Percentiles rank a stretch among this genome's conserved stretches.
These are phyloP conservation scores for Kingdonia uniflora DNA, from an alignment of 164 flowering plant genomes.

Conservation along the genomic window DNA sequence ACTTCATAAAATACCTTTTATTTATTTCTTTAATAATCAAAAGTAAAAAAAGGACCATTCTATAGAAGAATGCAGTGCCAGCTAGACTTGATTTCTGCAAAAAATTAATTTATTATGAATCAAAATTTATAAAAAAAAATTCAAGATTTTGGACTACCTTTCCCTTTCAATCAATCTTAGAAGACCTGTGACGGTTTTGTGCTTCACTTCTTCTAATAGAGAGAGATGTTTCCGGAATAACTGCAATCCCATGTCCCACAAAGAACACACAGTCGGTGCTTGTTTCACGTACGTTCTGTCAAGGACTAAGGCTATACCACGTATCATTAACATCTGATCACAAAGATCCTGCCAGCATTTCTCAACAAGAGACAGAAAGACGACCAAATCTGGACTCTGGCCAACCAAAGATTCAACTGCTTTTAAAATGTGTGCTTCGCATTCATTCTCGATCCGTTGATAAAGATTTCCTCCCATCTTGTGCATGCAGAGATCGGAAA, in stretches of 20 bases:
- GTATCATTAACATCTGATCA: constrained; percentile 95
- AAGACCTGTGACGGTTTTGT: constrained; percentile 93
- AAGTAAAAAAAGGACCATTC: too few species aligned
- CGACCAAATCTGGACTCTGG: constrained; percentile 90
- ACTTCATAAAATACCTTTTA: too few species aligned
- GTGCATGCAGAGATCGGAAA: constrained; percentile 76
- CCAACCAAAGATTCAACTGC: constrained; percentile 76
- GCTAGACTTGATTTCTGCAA: too few species aligned
- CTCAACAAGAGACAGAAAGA: constrained; percentile 84
- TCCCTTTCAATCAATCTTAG: constrained; percentile 88
- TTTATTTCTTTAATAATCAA: too few species aligned
- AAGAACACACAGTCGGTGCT: constrained; percentile 66
- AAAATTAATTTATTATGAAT: too few species aligned
- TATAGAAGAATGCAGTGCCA: too few species aligned
- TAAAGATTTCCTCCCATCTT: constrained; percentile 96
- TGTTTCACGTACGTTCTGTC: constrained; percentile 96
- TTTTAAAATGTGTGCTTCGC: constrained; percentile 70
- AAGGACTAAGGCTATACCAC: constrained; percentile 89
- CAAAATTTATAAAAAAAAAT: too few species aligned
- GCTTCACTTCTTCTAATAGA: constrained; percentile 82
- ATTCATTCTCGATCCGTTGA: constrained; percentile 72
- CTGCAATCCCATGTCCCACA: constrained; percentile 99
- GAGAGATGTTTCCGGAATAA: constrained; percentile 91
- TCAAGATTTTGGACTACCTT: constrained; percentile 33
- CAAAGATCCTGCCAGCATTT: constrained; percentile 97